phyloP scores from a whole-genome alignment of 1,284 basidiomycete species.

The Coniferiporia sulphurascens region DNA sequence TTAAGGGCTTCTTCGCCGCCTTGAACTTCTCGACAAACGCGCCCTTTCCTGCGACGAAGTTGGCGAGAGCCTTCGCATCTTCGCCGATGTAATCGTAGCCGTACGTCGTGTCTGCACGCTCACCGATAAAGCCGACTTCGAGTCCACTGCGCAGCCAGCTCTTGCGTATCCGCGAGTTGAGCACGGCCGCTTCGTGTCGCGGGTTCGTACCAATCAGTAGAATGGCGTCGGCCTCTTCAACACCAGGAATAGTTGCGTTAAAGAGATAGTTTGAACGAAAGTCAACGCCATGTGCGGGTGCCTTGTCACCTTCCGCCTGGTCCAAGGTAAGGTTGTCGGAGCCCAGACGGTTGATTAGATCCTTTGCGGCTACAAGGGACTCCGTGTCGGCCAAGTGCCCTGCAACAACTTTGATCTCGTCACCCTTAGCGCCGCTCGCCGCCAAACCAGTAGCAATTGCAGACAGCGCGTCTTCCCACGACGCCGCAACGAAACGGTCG shows the following conservation, averaged over 20 bases:
- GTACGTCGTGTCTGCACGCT: conserved; percentile 89
- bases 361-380: conserved; percentile 90
- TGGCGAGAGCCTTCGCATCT: conserved; percentile 73
- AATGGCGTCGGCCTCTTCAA: conserved; percentile 91
- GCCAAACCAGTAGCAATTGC: conserved; percentile 78
- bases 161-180: conserved; percentile 96
- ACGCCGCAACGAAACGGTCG: conserved; percentile 86
- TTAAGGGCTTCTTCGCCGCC: conserved; percentile 88
- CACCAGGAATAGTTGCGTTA: conserved; percentile 90
- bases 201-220: conserved; percentile 97
- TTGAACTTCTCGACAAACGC: conserved; percentile 86
- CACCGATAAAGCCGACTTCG: conserved; percentile 88
- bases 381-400: conserved; percentile 94
- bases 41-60: conserved; percentile 76
- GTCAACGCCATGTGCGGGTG: conserved; percentile 81
- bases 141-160: conserved; percentile 84
- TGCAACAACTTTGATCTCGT: conserved; percentile 95
- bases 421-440: conserved; percentile 79
- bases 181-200: conserved; percentile 93
- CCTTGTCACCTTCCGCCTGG: conserved; percentile 57
- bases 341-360: conserved; percentile 89
- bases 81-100: conserved; percentile 90
- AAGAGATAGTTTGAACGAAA: conserved; percentile 96
- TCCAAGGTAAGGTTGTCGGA: conserved; percentile 94
- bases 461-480: conserved; percentile 90